Evolutionary conservation across 441 rosid species (phyloP).

Genomic region (Jatropha podagrica): DNA sequence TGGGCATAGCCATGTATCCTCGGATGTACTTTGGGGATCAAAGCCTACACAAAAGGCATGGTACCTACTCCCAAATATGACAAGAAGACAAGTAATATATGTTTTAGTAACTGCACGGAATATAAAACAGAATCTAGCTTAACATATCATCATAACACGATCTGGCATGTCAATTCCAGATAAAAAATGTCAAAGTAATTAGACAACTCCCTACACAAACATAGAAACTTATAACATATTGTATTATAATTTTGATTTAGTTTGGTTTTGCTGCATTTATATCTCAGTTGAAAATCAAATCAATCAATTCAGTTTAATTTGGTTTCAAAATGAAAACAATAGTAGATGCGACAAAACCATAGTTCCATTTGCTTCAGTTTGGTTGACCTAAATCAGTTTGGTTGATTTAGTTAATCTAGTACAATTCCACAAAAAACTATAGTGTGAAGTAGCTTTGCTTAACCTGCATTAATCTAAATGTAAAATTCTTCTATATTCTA

Average conservation of each 20-base stretch:
- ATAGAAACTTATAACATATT: not conserved
- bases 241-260: not conserved
- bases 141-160: not conserved
- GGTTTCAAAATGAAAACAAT: not conserved
- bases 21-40: slow-evolving; percentile 78
- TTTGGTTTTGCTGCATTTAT: not conserved
- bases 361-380: not conserved
- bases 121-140: not conserved
- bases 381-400: not conserved
- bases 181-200: too few species aligned
- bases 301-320: not conserved
- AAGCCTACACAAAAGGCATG: slow-evolving; percentile 98
- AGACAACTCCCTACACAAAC: not conserved
- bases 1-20: slow-evolving; percentile 95
- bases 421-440: not conserved
- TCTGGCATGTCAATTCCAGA: not conserved
- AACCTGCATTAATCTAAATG: slow-evolving; percentile 1
- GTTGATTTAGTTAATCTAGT: not conserved
- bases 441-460: not conserved
- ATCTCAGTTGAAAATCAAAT: not conserved
- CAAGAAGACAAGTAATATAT: slow-evolving; percentile 16
- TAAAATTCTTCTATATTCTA: not conserved
- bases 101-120: slow-evolving; percentile 8
- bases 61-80: slow-evolving; percentile 60
- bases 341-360: not conserved